Percentiles rank a stretch among this genome's conserved stretches.
Evolutionary conservation across 805 yeast genomes (phyloP).

Genomic region (Wickerhamomyces sydowiorum): DNA sequence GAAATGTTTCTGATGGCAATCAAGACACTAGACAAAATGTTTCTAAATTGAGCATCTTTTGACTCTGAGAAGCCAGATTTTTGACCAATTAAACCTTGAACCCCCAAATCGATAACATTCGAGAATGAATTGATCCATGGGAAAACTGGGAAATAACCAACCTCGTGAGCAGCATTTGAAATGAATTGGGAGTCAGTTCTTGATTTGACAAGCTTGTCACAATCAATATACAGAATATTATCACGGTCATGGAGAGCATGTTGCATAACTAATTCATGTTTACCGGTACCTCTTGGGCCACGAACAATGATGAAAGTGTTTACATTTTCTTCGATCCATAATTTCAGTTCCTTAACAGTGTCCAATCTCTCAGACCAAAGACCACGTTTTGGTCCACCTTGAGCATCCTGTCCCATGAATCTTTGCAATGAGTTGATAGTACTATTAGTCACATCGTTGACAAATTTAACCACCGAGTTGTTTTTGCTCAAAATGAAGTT

Average conservation of each 20-base stretch:
- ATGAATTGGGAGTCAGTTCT: conserved; percentile 69
- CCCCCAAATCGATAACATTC: conserved; percentile 73
- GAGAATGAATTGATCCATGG: conserved; percentile 86
- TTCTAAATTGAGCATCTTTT: conserved; percentile 74
- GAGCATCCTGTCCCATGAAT: conserved; percentile 26
- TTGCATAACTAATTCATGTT: conserved; percentile 68
- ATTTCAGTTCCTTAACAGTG: conserved; percentile 57
- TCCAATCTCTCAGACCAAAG: conserved; percentile 72
- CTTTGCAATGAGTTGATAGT: conserved; percentile 31
- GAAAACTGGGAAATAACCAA: conserved; percentile 92
- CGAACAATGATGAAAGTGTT: conserved; percentile 83
- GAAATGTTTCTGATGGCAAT: conserved; percentile 70
- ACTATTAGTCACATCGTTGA: conserved; percentile 22
- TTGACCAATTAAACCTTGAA: conserved; percentile 90
- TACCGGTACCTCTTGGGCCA: conserved; percentile 97
- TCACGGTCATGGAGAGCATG: conserved; percentile 56
- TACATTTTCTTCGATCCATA: conserved; percentile 85
- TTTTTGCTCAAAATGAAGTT: conserved; percentile 49
- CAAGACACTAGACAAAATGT: conserved; percentile 66
- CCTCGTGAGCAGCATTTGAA: conserved; percentile 59
- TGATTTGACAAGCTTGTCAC: conserved; percentile 68
- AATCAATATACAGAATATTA: conserved; percentile 67
- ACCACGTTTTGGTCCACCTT: conserved; percentile 21
- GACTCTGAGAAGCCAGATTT: conserved; percentile 85
- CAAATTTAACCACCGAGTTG: conserved; percentile 29